A percentile compares a stretch with the other conserved stretches of the same genome.
phyloP scores from a whole-genome alignment of 2,329 filamentous ascomycete genomes.

The Neofusicoccum sp. region DNA sequence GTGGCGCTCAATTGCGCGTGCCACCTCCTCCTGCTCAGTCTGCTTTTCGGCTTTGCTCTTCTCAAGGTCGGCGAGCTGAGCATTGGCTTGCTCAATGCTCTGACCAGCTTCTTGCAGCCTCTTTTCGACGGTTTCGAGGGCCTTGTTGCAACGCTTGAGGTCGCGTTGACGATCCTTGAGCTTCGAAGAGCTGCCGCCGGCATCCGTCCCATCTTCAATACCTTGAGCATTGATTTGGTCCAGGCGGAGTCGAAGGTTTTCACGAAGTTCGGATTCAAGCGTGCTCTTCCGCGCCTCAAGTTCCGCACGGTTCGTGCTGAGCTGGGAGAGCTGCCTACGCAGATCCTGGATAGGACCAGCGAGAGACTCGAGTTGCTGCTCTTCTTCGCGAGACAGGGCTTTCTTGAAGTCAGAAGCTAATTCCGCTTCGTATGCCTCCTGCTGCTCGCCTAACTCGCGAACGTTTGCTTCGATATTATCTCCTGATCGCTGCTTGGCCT shows the following conservation, averaged over 20 bases:
- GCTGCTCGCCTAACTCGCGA: slow-evolving; percentile 66
- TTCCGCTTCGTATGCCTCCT: slow-evolving; percentile 78
- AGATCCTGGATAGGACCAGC: slow-evolving; percentile 71
- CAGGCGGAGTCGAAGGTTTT: slow-evolving; percentile 83
- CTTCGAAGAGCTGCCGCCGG: slow-evolving; percentile 60
- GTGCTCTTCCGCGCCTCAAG: slow-evolving; percentile 80
- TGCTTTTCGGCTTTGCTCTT: slow-evolving; percentile 65
- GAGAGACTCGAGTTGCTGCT: slow-evolving; percentile 74
- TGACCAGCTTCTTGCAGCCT: slow-evolving; percentile 75
- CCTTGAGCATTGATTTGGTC: slow-evolving; percentile 82
- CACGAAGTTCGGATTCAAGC: slow-evolving; percentile 84
- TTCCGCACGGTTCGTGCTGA: slow-evolving; percentile 73
- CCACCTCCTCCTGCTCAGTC: slow-evolving; percentile 73
- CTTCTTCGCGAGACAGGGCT: slow-evolving; percentile 79
- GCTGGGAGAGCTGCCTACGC: slow-evolving; percentile 73
- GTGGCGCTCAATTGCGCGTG: slow-evolving; percentile 76
- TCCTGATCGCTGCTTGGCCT: slow-evolving; percentile 65
- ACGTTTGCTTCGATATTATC: slow-evolving; percentile 69
- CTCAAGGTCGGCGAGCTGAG: slow-evolving; percentile 61
- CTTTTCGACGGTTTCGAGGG: slow-evolving; percentile 65
- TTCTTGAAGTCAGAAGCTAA: slow-evolving; percentile 89
- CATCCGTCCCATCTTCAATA: slow-evolving; percentile 62
- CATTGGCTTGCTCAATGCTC: slow-evolving; percentile 64
- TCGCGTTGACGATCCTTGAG: slow-evolving; percentile 80
- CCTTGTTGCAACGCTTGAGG: slow-evolving; percentile 74